Evolutionary conservation across 768 basidiomycete species (phyloP).

Genomic region (Boletus sp.): DNA sequence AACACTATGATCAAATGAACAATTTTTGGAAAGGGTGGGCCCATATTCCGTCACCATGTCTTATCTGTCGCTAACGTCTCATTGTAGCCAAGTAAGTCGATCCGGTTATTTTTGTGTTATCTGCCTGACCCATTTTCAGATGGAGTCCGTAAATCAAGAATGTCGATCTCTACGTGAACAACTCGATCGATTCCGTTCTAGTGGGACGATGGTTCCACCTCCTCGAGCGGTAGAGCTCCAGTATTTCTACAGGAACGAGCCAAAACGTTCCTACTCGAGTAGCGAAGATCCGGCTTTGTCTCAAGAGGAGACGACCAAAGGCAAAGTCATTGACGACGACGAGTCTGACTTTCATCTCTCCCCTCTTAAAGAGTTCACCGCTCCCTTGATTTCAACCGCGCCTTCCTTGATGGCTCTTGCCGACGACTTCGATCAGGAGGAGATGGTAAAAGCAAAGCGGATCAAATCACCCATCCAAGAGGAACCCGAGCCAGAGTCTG

Average conservation of each 20-base stretch:
- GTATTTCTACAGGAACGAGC: slow-evolving; percentile 21
- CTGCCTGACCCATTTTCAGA: slow-evolving; percentile 9
- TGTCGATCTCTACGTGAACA: slow-evolving; percentile 31
- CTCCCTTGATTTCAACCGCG: slow-evolving; percentile 27
- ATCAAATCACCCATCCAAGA: slow-evolving; percentile 22
- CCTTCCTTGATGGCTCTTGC: slow-evolving; percentile 30
- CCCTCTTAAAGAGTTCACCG: slow-evolving; percentile 27
- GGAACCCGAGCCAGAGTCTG: slow-evolving; percentile 25
- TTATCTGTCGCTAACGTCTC: slow-evolving; percentile 20
- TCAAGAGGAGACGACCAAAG: slow-evolving; percentile 19
- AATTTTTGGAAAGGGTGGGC: slow-evolving; percentile 39
- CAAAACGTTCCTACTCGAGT: slow-evolving; percentile 20
- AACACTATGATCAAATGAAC: slow-evolving; percentile 49
- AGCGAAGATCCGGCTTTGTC: slow-evolving; percentile 13
- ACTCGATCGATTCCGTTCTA: slow-evolving; percentile 22
- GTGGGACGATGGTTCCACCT: slow-evolving; percentile 3
- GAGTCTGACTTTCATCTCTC: slow-evolving; percentile 32
- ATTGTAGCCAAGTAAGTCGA: slow-evolving; percentile 36
- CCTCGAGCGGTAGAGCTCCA: slow-evolving; percentile 24
- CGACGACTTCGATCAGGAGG: slow-evolving; percentile 31
- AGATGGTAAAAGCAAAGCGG: slow-evolving; percentile 20
- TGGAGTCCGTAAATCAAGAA: slow-evolving; percentile 25
- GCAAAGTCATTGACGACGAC: slow-evolving; percentile 26
- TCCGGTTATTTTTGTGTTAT: not conserved
- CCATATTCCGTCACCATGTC: slow-evolving; percentile 4